phyloP scores from a whole-genome alignment of 495 filamentous ascomycete species.

The Usnea hakonensis region DNA sequence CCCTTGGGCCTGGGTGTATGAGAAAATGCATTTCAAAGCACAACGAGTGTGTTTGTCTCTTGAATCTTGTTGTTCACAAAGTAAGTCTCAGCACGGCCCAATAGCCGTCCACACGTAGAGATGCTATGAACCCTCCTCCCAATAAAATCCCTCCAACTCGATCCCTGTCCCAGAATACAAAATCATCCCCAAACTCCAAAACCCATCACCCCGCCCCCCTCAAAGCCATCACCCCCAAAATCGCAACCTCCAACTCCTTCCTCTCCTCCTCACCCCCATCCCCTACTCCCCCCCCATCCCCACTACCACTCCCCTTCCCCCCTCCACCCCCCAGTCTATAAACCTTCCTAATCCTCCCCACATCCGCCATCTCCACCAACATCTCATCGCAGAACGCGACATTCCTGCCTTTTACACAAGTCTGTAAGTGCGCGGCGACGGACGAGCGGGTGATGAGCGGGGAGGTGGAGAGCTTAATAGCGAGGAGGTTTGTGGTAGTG shows the following conservation, averaged over 20 bases:
- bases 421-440: constrained; percentile 19
- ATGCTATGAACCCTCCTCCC: background rate
- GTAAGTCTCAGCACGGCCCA: background rate
- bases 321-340: constrained; percentile 55
- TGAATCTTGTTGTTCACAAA: background rate
- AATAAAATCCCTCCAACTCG: background rate
- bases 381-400: constrained; percentile 57
- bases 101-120: background rate
- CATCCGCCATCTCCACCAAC: constrained; percentile 52
- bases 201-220: constrained; percentile 42
- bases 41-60: background rate
- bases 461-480: constrained; percentile 58
- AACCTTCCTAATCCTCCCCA: constrained; percentile 64
- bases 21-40: background rate
- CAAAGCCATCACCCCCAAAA: constrained; percentile 67
- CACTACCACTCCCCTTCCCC: constrained; percentile 17
- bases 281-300: background rate
- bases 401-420: constrained; percentile 51
- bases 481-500: constrained; percentile 59
- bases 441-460: constrained; percentile 16
- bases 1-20: background rate
- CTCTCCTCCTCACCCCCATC: constrained; percentile 24
- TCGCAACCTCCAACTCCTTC: constrained; percentile 50
- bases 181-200: background rate
- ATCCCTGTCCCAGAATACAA: background rate